Evolutionary conservation across 2,329 filamentous ascomycete species (phyloP), one percentile per base, ranked within the genome.

Genomic region (Ascochyta clinopodiicola): DNA sequence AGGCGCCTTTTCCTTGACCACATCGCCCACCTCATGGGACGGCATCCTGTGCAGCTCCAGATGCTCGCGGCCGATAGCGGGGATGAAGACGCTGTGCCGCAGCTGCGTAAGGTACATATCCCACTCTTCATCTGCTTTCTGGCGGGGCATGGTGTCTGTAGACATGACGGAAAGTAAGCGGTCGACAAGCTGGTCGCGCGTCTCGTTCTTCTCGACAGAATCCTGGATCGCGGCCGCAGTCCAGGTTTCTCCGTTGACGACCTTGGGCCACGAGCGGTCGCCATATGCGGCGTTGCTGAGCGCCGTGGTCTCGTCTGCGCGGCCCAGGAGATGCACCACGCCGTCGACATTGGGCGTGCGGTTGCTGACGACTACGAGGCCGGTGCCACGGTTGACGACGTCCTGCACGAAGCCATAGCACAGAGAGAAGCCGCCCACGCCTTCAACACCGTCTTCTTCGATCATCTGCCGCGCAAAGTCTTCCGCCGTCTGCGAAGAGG

Each of bases 341-440:
- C 79, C 79, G 2, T 81, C 75, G 12, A 80, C 75, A 34, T 81
- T 75, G 3, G 80, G 77, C 2, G 84, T 86, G 1, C 86, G 82
- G 64, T 88, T 88, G 15, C 84, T 87, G n/a, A 88, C 77, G 36
- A 88, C 80, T 0, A 82, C 82, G 29, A 88, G 70, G 0, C 79
- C 79, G 13, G 65, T 35, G n/a, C 32, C 58, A 12, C 47, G 48
- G 44, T 64, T 69, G 34, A 69, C 68, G 15, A 74, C 70, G 57
- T 84, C 79, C 27, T 80, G 77, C 24, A 86, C 69, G 47, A 79
- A 75, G 0, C 86, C 86, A 68, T 85, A 88, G 2, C 85, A 78
- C 7, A 88, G 73, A 57, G 83, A 87, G 69, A 88, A 88, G 0
- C 86, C 86, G 1, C 86, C 86, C 0, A 87, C 84, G 56, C 84